Evolutionary conservation across 257 asterid genomes (phyloP).

Genomic region (Ilex aquifolium): DNA sequence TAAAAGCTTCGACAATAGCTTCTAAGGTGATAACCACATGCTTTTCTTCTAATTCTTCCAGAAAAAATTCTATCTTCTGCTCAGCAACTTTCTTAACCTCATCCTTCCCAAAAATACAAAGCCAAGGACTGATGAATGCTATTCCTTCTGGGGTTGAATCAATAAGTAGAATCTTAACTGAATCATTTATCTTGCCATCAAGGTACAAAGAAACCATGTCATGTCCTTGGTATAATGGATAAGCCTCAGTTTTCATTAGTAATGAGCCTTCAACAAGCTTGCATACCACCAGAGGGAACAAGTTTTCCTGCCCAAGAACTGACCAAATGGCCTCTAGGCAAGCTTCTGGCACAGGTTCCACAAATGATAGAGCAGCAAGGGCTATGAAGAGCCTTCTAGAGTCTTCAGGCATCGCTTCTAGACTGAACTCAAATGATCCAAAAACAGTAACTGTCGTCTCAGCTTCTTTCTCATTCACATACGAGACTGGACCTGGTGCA

Average conservation of each 20-base stretch:
- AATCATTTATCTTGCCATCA: conserved; percentile 21
- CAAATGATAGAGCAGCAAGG: conserved; percentile 31
- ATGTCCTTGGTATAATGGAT: conserved; percentile 24
- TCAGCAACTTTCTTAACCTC: conserved; percentile 16
- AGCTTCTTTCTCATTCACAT: conserved; percentile 33
- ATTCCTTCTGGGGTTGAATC: conserved; percentile 9
- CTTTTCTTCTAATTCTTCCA: conserved; percentile 12
- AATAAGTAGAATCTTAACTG: conserved; percentile 13
- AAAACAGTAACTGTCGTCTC: conserved; percentile 27
- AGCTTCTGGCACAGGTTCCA: conserved; percentile 29
- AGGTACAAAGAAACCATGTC: conserved; percentile 34
- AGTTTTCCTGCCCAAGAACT: conserved; percentile 20
- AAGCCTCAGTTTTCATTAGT: conserved; percentile 20
- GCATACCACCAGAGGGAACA: conserved; percentile 27
- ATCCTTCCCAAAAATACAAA: conserved; percentile 24
- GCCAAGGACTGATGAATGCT: conserved; percentile 30
- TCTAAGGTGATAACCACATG: conserved; percentile 18
- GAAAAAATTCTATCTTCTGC: conserved; percentile 15
- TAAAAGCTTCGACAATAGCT: conserved; percentile 22
- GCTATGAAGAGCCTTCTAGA: conserved; percentile 27
- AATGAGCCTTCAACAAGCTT: conserved; percentile 31
- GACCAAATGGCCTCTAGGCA: conserved; percentile 36
- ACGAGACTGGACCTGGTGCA: conserved; percentile 32
- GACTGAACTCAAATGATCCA: conserved; percentile 31
- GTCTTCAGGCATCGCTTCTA: conserved; percentile 25